phyloP scores from a whole-genome alignment of 495 filamentous ascomycete species.

The Penicillium lagena region DNA sequence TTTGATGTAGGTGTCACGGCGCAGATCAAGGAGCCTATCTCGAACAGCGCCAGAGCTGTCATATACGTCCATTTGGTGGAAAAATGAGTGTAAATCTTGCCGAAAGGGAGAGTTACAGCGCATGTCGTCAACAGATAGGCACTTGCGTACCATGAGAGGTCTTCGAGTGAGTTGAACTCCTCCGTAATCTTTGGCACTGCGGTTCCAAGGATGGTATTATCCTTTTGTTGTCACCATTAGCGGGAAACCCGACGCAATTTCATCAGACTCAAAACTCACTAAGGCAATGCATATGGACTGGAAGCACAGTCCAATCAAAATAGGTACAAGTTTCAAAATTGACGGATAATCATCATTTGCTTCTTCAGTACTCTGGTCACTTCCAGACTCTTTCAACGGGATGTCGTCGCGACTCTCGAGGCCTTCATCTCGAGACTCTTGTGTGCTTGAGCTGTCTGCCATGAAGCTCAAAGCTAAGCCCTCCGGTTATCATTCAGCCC shows the following conservation, averaged over 20 bases:
- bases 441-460: slow-evolving; percentile 1
- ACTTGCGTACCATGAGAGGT: slow-evolving; percentile 78
- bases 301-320: slow-evolving; percentile 53
- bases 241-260: background rate
- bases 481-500: slow-evolving; percentile 5
- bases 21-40: slow-evolving; percentile 75
- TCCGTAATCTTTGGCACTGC: slow-evolving; percentile 83
- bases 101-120: slow-evolving; percentile 66
- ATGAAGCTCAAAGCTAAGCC: slow-evolving; percentile 1
- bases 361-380: slow-evolving; percentile 10
- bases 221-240: slow-evolving; percentile 23
- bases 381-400: slow-evolving; percentile 12
- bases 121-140: slow-evolving; percentile 66
- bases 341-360: slow-evolving; percentile 44
- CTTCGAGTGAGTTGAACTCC: slow-evolving; percentile 64
- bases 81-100: slow-evolving; percentile 76
- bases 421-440: slow-evolving; percentile 9
- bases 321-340: slow-evolving; percentile 44
- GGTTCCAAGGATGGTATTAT: slow-evolving; percentile 77
- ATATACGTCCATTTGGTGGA: slow-evolving; percentile 70
- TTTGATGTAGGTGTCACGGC: slow-evolving; percentile 68
- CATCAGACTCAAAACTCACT: slow-evolving; percentile 23
- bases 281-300: slow-evolving; percentile 61
- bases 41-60: slow-evolving; percentile 67
- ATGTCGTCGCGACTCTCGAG: slow-evolving; percentile 15